A percentile compares a stretch with the other conserved stretches of the same genome.
Evolutionary conservation across 192 early-diverging fungal genomes (phyloP).

Genomic region (Backusella liffmaniae): DNA sequence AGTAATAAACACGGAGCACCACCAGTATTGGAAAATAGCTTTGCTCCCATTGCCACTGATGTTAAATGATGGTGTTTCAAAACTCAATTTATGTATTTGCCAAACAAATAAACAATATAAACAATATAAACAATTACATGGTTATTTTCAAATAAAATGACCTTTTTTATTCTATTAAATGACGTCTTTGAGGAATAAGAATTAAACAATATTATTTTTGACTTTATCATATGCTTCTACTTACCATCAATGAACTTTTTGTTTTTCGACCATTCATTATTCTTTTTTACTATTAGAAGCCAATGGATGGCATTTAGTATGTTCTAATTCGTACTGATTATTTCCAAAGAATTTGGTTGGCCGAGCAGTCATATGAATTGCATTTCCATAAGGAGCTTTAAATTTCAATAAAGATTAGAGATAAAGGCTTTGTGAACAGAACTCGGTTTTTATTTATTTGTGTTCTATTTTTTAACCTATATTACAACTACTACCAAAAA

Average conservation of each 20-base stretch:
- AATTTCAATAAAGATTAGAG: neutral
- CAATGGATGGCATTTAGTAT: neutral
- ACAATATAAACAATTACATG: neutral
- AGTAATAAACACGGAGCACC: neutral
- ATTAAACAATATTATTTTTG: neutral
- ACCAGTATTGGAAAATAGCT: neutral
- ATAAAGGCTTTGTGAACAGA: neutral
- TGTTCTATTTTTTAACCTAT: neutral
- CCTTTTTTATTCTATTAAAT: conserved; percentile 4
- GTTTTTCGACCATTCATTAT: neutral
- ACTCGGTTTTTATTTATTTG: neutral
- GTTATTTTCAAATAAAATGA: neutral
- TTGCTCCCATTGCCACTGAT: neutral
- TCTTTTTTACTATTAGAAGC: neutral
- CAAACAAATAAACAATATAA: conserved; percentile 10
- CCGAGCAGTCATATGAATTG: neutral
- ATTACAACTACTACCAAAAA: neutral
- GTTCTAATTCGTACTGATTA: neutral
- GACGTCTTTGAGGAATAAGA: neutral
- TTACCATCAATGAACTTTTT: neutral
- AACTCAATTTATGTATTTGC: conserved; percentile 1
- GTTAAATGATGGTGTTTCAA: conserved; percentile 1
- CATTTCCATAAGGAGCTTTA: neutral
- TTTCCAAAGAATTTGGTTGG: conserved; percentile 1
- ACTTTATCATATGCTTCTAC: neutral